Percentiles rank a stretch among this genome's conserved stretches.
phyloP scores from a whole-genome alignment of 2,329 filamentous ascomycete species.

The Chrysoporthe deuterocubensis region DNA sequence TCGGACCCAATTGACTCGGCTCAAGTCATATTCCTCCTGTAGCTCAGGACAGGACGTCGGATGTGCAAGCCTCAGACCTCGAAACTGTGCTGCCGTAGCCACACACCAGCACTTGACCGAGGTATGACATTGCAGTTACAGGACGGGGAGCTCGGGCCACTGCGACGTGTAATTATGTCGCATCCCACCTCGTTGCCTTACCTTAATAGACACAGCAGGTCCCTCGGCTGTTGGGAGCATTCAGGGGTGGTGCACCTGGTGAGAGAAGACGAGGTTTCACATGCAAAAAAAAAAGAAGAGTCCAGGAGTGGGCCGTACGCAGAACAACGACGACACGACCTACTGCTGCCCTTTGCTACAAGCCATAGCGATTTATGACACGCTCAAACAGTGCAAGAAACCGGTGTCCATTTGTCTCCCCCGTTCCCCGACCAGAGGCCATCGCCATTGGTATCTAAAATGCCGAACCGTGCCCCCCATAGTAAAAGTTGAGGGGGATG shows the following conservation, averaged over 20 bases:
- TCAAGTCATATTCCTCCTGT: no score
- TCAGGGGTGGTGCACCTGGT: background rate
- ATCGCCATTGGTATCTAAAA: slow-evolving; percentile 1
- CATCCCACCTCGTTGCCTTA: background rate
- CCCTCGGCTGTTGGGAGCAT: background rate
- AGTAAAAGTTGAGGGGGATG: background rate
- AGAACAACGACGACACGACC: no score
- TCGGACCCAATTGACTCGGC: no score
- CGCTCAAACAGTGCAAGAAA: background rate
- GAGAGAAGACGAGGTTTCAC: background rate
- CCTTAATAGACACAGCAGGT: background rate
- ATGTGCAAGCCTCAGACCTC: no score
- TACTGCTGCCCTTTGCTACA: no score
- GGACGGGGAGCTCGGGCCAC: no score
- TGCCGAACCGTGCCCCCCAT: background rate
- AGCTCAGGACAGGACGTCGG: no score
- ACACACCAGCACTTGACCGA: no score
- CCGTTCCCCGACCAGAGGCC: background rate
- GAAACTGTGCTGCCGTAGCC: no score
- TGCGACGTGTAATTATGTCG: no score
- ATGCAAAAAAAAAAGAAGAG: background rate
- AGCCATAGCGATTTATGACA: background rate
- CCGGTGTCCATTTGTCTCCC: background rate
- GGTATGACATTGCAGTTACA: no score
- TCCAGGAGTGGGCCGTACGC: background rate